Evolutionary conservation across 108 stramenopile species (phyloP), one percentile per base, ranked within the genome.

Genomic region (Fistulifera solaris): DNA sequence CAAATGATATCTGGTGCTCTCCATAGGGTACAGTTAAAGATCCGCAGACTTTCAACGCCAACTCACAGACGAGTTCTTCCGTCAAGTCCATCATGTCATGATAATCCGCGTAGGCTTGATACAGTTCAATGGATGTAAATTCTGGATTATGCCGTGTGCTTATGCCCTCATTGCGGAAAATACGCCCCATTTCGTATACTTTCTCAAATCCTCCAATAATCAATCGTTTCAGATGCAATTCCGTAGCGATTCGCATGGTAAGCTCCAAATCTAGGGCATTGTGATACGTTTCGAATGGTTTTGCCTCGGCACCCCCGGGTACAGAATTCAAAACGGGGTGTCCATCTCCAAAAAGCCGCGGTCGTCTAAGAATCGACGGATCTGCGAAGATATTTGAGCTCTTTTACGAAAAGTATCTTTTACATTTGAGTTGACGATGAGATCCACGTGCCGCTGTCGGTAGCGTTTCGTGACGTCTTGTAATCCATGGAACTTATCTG

Each of bases 91-190:
- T 97, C 96, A 99, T 96, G 63, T 95, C 93, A 49, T 93, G 38
- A 67, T 97, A 96, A 70, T 97, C 96, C 1, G 94, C 94, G 67
- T 96, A 98, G 0, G 98, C 96, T 74, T 94, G 87, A 76, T 99
- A 99, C n/a, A 97, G 61, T 75, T 99, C 99, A 47, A 95, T 74
- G 42, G 93, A 81, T 15, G 99, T 99, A 66, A 99, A 99, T 78
- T 99, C 99, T 1, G 99, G 97, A 83, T 99, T 97, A 80, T 99
- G 99, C 63, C 94, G 62, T 5, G 97, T 95, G 24, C 83, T 86
- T 27, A 98, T 73, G n/a, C 99, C 99, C 73, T 99, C 99, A 68
- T 99, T 99, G 40, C 99, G 96, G 56, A 98, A 99, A 60, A 98
- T 97, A 14, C 96, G 86, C 23, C 99, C 99, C 38, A 99, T 17